Conservation (phyloP, 2,329 filamentous ascomycete species). For the Exophiala xenobiotica region DNA sequence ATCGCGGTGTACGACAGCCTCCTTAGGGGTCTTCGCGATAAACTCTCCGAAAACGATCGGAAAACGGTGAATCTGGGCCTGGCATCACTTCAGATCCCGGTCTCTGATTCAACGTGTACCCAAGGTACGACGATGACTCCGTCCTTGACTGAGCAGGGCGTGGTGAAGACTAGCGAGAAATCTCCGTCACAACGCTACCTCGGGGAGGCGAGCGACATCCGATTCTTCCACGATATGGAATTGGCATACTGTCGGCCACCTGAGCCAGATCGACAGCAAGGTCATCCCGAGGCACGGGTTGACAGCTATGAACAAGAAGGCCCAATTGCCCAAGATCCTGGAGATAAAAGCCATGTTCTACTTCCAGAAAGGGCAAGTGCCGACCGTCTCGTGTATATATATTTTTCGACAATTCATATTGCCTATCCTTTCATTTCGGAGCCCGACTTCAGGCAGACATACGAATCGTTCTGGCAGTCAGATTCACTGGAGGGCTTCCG, state of each 20-base stretch:
- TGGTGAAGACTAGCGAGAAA: too few species aligned
- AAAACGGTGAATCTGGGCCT: constrained; percentile 14
- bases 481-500: constrained; percentile 22
- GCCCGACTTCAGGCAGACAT: constrained; percentile 26
- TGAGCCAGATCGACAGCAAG: constrained; percentile 32
- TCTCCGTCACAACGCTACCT: constrained; percentile 37
- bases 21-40: constrained; percentile 5
- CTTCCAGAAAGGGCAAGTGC: constrained; percentile 26
- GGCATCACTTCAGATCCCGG: constrained; percentile 18
- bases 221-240: constrained; percentile 39
- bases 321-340: constrained; percentile 6
- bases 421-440: constrained; percentile 38
- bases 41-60: constrained; percentile 6
- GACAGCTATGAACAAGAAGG: constrained; percentile 25
- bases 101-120: too few species aligned
- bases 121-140: too few species aligned
- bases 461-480: constrained; percentile 22
- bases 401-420: constrained; percentile 38
- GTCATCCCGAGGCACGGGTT: constrained; percentile 22
- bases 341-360: constrained; percentile 16
- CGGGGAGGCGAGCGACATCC: constrained; percentile 42
- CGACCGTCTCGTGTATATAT: constrained; percentile 30
- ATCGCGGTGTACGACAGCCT: constrained; percentile 10
- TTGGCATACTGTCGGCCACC: constrained; percentile 27
- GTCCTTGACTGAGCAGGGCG: too few species aligned